Evolutionary conservation across 2,329 filamentous ascomycete species (phyloP).

Genomic region (Diplodia corticola): DNA sequence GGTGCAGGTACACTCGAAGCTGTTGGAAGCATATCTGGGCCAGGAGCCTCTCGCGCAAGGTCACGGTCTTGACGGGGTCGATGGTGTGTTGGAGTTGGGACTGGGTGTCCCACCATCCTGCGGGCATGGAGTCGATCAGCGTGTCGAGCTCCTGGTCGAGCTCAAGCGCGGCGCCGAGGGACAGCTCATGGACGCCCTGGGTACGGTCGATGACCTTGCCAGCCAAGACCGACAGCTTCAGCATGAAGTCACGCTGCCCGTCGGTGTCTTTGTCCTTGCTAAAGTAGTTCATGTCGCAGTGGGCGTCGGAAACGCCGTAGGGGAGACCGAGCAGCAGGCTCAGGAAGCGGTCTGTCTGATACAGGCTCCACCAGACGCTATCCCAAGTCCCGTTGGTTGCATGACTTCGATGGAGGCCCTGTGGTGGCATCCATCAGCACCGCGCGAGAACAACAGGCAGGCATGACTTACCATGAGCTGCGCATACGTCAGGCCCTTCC

Average conservation of each 20-base stretch:
- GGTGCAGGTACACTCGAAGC: constrained; percentile 47
- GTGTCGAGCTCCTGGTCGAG: constrained; percentile 47
- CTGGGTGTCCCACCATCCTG: constrained; percentile 42
- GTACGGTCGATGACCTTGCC: constrained; percentile 48
- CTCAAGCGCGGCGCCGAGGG: constrained; percentile 42
- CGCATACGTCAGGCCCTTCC: constrained; percentile 54
- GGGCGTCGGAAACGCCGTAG: constrained; percentile 43
- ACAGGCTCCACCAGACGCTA: constrained; percentile 44
- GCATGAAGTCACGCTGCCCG: constrained; percentile 29
- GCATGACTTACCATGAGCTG: constrained; percentile 51
- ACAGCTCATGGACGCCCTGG: constrained; percentile 39
- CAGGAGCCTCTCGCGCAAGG: constrained; percentile 41
- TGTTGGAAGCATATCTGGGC: constrained; percentile 48
- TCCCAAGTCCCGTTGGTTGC: constrained; percentile 36
- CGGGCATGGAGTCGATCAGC: constrained; percentile 40
- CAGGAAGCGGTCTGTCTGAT: constrained; percentile 51
- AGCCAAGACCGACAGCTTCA: constrained; percentile 41
- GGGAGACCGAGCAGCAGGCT: constrained; percentile 58
- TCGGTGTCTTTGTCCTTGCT: constrained; percentile 18
- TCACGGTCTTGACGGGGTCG: constrained; percentile 34
- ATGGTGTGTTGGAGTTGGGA: constrained; percentile 33
- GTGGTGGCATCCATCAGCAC: background rate
- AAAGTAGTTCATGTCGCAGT: constrained; percentile 35
- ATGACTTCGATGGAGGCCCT: constrained; percentile 44
- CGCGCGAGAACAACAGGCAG: background rate